Percentiles rank a stretch among this genome's conserved stretches.
phyloP scores from a whole-genome alignment of 768 basidiomycete species.

The Leucosporidium yakuticum region DNA sequence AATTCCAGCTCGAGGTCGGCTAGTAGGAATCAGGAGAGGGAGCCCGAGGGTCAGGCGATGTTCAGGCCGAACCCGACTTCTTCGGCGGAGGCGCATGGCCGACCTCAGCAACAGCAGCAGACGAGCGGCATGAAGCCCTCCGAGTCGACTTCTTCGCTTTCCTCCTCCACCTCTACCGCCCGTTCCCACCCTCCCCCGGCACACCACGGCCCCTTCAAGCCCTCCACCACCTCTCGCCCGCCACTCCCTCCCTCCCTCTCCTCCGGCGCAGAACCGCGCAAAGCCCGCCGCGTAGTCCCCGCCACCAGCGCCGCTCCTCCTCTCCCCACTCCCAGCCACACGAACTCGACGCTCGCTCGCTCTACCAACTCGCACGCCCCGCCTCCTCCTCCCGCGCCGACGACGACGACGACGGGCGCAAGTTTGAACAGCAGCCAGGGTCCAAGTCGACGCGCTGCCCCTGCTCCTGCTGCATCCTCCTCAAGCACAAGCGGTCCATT shows the following conservation, averaged over 20 bases:
- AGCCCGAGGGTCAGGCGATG: no score
- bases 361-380: background rate
- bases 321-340: background rate
- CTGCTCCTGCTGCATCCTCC: background rate
- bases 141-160: no score
- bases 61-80: no score
- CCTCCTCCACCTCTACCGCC: no score
- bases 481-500: no score
- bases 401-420: background rate
- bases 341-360: no score
- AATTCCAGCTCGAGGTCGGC: no score
- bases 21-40: no score
- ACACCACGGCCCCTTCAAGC: background rate
- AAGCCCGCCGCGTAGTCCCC: background rate
- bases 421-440: background rate
- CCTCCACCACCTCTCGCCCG: background rate
- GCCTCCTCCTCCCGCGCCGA: background rate
- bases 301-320: background rate
- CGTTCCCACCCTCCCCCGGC: background rate
- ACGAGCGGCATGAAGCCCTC: no score
- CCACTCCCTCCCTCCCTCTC: background rate
- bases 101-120: background rate
- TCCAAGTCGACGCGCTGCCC: background rate
- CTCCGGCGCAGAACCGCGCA: background rate
- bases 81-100: no score